Evolutionary conservation across 2,329 filamentous ascomycete genomes (phyloP).

Genomic region (Juglanconis oblonga): DNA sequence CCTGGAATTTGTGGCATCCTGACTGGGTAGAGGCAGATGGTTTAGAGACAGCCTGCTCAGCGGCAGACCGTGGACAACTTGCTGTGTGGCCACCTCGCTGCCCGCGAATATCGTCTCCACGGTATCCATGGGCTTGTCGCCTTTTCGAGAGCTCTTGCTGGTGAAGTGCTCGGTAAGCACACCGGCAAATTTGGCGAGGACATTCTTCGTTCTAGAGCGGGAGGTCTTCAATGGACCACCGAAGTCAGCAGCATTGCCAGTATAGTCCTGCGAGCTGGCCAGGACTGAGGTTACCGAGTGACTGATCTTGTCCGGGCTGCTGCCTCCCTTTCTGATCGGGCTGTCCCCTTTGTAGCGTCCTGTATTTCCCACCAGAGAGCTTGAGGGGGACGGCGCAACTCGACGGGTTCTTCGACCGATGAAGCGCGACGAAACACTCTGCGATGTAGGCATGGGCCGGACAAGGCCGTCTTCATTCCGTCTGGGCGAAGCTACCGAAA

Average conservation of each 20-base stretch:
- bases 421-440: slow-evolving; percentile 1
- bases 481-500: not conserved
- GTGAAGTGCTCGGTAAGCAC: slow-evolving; percentile 15
- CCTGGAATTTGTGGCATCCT: not conserved
- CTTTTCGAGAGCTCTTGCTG: not conserved
- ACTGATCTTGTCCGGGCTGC: slow-evolving; percentile 1
- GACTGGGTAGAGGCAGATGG: slow-evolving; percentile 23
- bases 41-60: not conserved
- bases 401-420: not conserved
- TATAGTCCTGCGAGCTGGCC: not conserved
- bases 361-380: not conserved
- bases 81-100: not conserved
- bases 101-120: not conserved
- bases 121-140: not conserved
- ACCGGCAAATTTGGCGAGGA: slow-evolving; percentile 16
- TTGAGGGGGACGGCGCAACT: not conserved
- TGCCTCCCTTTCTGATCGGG: not conserved
- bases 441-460: slow-evolving; percentile 8
- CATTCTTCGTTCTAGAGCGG: slow-evolving; percentile 15
- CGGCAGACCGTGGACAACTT: not conserved
- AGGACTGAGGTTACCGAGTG: slow-evolving; percentile 6
- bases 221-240: slow-evolving; percentile 1
- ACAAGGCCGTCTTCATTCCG: slow-evolving; percentile 3
- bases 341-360: not conserved
- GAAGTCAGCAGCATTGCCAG: slow-evolving; percentile 2